Evolutionary conservation across 1,284 basidiomycete species (phyloP), one percentile per base, ranked within the genome.

Genomic region (Meripilus lineatus): DNA sequence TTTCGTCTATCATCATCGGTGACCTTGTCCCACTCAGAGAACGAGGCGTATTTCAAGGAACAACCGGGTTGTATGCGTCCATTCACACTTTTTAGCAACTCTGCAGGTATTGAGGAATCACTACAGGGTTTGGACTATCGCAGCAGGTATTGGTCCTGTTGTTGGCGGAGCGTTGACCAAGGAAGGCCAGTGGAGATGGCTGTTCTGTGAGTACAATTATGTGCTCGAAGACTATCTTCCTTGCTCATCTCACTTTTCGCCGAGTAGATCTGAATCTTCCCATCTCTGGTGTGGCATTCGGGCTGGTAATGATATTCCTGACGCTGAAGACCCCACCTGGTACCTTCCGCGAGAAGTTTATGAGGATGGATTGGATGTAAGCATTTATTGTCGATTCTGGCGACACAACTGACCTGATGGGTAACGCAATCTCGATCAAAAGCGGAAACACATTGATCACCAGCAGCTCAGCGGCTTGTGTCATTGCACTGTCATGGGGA

Each of bases 11-110:
- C 38, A 58, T 71, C 42, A 55, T 65, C n/a, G 58, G 66, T 2
- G 72, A 74, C 48, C 54, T 74, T 21, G 60, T 70, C 8, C 61
- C 70, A 1, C 55, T 75, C 11, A 54, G 60, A 7, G 63, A 74
- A 34, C 59, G 71, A 30, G 72, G 72, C 11, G 58, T 56, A 13
- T 67, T 62, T 47, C 56, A 50, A 20, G 67, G 65, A 7, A 40
- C 55, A 11, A 51, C 47, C 10, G 55, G 50, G 39, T 42, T 49
- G 55, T 57, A 40, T 40, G 55, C 48, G n/a, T n/a, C n/a, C n/a
- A n/a, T n/a, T n/a, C n/a, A n/a, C n/a, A n/a, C n/a, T n/a, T n/a
- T n/a, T n/a, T n/a, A n/a, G n/a, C n/a, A n/a, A n/a, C n/a, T n/a
- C n/a, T n/a, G n/a, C n/a, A n/a, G n/a, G n/a, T n/a, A n/a, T n/a